phyloP scores from a whole-genome alignment of 768 basidiomycete genomes.

The Neoboletus magnificus region DNA sequence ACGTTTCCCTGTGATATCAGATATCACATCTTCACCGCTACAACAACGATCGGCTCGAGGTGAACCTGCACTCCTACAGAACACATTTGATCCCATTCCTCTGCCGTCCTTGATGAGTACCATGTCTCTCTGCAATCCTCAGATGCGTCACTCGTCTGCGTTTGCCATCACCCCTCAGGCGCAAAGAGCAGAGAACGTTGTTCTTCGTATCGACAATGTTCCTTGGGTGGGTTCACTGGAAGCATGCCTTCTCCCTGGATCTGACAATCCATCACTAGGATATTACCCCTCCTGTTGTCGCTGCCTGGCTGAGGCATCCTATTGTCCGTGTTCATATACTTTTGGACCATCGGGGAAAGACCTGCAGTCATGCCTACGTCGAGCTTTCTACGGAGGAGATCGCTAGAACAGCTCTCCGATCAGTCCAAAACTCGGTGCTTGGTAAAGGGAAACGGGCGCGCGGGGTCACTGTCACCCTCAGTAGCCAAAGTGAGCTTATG shows the following conservation, averaged over 20 bases:
- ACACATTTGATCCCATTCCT: constrained; percentile 21
- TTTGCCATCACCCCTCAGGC: constrained; percentile 9
- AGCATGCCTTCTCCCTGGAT: background rate
- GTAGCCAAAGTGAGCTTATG: constrained; percentile 81
- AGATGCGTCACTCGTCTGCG: constrained; percentile 11
- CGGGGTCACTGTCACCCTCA: constrained; percentile 80
- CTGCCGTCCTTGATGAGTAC: constrained; percentile 34
- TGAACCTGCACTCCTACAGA: constrained; percentile 28
- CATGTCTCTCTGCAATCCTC: constrained; percentile 30
- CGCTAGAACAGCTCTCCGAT: constrained; percentile 65
- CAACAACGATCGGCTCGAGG: constrained; percentile 24
- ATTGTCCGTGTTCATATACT: constrained; percentile 67
- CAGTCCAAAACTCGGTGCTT: constrained; percentile 51
- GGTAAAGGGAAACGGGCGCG: constrained; percentile 76
- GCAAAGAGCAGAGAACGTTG: constrained; percentile 43
- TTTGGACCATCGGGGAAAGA: constrained; percentile 79
- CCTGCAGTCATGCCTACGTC: constrained; percentile 79
- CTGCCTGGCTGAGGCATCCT: constrained; percentile 66
- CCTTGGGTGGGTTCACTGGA: constrained; percentile 63
- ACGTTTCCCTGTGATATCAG: constrained; percentile 6
- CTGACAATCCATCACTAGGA: constrained; percentile 46
- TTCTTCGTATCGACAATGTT: constrained; percentile 83
- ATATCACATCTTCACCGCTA: constrained; percentile 20
- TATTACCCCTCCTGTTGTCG: constrained; percentile 75
- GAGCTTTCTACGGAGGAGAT: constrained; percentile 62